Conservation (phyloP, 352 stramenopile species). For the Phytophthora cactorum region DNA sequence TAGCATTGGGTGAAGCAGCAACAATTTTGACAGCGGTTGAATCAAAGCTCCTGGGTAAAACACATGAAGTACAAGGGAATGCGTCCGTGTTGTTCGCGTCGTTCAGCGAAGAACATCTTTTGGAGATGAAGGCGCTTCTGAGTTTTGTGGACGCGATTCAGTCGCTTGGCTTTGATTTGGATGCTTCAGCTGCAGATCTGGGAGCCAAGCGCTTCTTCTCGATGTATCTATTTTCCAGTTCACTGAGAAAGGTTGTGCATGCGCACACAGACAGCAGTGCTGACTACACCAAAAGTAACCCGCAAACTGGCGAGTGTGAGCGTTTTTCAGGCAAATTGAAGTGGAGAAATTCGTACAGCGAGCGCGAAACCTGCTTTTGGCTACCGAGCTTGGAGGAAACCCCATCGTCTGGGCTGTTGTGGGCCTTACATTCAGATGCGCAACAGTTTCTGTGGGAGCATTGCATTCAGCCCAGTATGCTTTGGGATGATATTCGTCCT, state of each 20-base stretch:
- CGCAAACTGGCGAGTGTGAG: constrained; percentile 29
- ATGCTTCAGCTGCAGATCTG: constrained; percentile 77
- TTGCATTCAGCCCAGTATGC: constrained; percentile 59
- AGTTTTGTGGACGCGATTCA: constrained; percentile 74
- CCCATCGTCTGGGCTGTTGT: constrained; percentile 76
- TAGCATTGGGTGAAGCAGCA: constrained; percentile 29
- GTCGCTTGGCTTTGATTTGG: constrained; percentile 77
- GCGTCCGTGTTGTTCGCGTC: constrained; percentile 63
- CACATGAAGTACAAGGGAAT: constrained; percentile 36
- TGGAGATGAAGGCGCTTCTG: constrained; percentile 79
- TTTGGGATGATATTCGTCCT: constrained; percentile 67
- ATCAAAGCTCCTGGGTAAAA: constrained; percentile 36
- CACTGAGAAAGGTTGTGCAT: constrained; percentile 54
- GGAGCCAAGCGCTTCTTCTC: constrained; percentile 79
- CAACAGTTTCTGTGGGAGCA: constrained; percentile 79
- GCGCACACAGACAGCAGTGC: constrained; percentile 12
- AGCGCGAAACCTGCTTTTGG: constrained; percentile 21
- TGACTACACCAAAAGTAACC: constrained; percentile 16
- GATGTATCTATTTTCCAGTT: constrained; percentile 70
- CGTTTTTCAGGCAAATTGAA: constrained; percentile 19
- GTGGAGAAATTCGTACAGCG: constrained; percentile 29
- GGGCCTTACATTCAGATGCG: constrained; percentile 86
- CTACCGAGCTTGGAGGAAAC: constrained; percentile 48
- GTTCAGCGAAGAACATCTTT: constrained; percentile 69
- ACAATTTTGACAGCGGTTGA: constrained; percentile 46